These are phyloP conservation scores for Betula pendula DNA, from an alignment of 306 rosid species.

Conservation along the genomic window DNA sequence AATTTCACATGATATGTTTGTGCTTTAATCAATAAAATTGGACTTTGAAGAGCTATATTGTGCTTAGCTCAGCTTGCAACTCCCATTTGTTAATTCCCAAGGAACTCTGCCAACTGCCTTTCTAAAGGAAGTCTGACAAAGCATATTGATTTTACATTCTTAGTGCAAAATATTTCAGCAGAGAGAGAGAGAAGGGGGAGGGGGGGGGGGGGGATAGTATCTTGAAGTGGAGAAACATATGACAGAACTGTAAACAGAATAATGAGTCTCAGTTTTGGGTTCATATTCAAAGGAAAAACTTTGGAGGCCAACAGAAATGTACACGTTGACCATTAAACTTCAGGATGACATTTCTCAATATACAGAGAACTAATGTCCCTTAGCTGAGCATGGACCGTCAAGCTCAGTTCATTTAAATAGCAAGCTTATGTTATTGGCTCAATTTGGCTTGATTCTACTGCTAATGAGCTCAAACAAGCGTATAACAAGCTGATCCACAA, in stretches of 20 bases:
- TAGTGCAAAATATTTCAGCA: too few species aligned
- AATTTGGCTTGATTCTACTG: not conserved
- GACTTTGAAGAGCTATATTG: not conserved
- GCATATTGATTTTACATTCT: too few species aligned
- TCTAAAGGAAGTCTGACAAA: not conserved
- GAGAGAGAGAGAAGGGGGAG: too few species aligned
- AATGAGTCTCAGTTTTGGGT: not conserved
- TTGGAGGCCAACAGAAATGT: not conserved
- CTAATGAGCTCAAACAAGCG: not conserved
- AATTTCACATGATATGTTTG: not conserved
- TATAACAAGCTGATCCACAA: not conserved
- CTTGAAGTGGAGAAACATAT: too few species aligned
- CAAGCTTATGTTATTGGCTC: not conserved
- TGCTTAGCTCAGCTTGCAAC: not conserved
- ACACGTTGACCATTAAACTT: not conserved
- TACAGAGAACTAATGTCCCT: not conserved
- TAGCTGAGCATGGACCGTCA: not conserved
- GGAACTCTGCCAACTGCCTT: not conserved
- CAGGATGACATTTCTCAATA: not conserved
- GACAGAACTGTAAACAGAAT: too few species aligned
- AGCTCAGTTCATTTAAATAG: slow-evolving; percentile 6
- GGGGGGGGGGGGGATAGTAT: too few species aligned
- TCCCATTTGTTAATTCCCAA: not conserved
- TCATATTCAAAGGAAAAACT: not conserved
- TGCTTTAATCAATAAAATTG: not conserved